phyloP scores from a whole-genome alignment of 1,139 yeast species.

The Scheffersomyces insectosa region DNA sequence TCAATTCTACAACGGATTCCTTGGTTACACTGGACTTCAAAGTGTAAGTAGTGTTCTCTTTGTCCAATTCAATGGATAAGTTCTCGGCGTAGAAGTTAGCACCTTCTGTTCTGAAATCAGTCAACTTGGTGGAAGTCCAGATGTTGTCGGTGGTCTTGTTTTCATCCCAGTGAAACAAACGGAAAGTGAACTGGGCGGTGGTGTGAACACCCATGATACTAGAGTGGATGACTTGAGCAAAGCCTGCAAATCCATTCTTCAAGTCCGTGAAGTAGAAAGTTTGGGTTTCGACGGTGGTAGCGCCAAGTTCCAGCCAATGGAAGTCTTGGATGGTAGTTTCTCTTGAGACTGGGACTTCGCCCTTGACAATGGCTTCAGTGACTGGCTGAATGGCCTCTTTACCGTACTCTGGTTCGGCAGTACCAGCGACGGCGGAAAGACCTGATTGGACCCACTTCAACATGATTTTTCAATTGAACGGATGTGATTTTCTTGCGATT shows the following conservation, averaged over 20 bases:
- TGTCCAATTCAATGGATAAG: conserved; percentile 61
- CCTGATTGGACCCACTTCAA: conserved; percentile 86
- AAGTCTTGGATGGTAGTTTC: conserved; percentile 66
- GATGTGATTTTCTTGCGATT: not conserved
- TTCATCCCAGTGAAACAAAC: conserved; percentile 60
- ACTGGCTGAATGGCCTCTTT: conserved; percentile 88
- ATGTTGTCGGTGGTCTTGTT: conserved; percentile 42
- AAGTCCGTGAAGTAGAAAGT: conserved; percentile 80
- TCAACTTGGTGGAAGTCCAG: conserved; percentile 92
- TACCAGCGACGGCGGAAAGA: conserved; percentile 90
- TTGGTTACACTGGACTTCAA: conserved; percentile 67
- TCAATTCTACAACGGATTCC: conserved; percentile 73
- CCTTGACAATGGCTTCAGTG: conserved; percentile 50
- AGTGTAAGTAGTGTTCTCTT: conserved; percentile 54
- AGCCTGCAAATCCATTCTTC: conserved; percentile 68
- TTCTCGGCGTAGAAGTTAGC: conserved; percentile 76
- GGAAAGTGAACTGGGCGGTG: conserved; percentile 93
- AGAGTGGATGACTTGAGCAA: conserved; percentile 93
- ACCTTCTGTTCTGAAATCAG: conserved; percentile 77
- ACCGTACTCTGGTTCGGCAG: conserved; percentile 97
- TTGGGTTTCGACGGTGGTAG: conserved; percentile 93
- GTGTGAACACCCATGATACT: conserved; percentile 86
- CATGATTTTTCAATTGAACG: conserved; percentile 35
- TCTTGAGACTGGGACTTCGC: conserved; percentile 40
- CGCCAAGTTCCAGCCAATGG: conserved; percentile 70